phyloP scores from a whole-genome alignment of 345 rosid genomes.

The Populus tremula region DNA sequence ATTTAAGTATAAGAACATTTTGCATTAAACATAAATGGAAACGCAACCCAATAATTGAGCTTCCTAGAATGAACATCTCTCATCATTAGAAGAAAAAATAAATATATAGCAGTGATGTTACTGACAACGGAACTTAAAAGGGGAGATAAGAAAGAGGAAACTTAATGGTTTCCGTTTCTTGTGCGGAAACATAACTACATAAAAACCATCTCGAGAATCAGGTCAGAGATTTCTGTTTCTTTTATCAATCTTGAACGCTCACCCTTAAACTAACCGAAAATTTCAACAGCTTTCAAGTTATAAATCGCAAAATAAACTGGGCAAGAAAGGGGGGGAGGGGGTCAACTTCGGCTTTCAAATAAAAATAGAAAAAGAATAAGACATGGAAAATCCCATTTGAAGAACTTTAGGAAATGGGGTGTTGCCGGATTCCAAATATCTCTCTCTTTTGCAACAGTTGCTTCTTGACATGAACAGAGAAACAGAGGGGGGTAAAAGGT shows the following conservation, averaged over 20 bases:
- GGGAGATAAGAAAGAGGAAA: background rate
- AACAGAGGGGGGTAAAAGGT: background rate
- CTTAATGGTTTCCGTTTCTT: background rate
- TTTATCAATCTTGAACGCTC: background rate
- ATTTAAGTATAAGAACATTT: background rate
- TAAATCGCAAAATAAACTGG: background rate
- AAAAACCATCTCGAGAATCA: background rate
- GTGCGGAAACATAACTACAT: background rate
- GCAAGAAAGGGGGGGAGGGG: background rate
- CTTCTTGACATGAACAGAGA: slow-evolving; percentile 18
- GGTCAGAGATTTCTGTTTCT: background rate
- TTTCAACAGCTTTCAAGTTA: background rate
- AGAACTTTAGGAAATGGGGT: slow-evolving; percentile 12
- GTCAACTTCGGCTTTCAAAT: background rate
- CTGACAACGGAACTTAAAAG: background rate
- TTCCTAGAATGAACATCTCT: background rate
- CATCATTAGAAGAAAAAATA: background rate
- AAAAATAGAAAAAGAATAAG: background rate
- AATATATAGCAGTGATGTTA: background rate
- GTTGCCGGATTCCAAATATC: slow-evolving; percentile 15
- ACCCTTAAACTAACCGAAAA: background rate
- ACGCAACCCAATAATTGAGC: background rate
- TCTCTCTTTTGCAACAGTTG: slow-evolving; percentile 7
- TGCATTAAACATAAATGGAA: background rate
- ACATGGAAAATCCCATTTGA: slow-evolving; percentile 2